A percentile compares a stretch with the other conserved stretches of the same genome.
Conservation (phyloP, 495 filamentous ascomycete species). For the Aspergillus sparsus region DNA sequence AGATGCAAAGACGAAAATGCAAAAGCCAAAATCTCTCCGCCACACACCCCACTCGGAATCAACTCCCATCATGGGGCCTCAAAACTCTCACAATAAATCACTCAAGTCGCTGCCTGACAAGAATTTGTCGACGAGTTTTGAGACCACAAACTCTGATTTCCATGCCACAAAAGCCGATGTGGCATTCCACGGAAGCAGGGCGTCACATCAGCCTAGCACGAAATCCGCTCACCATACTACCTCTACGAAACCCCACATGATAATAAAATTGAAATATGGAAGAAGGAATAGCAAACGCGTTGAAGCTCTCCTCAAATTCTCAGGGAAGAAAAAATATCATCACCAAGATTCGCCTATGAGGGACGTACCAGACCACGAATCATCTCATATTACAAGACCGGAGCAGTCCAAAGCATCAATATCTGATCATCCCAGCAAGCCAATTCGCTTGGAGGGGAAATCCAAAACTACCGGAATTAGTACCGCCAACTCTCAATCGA, state of each 20-base stretch:
- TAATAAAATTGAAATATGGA: constrained; percentile 46
- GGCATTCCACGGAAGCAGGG: constrained; percentile 1
- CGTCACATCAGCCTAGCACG: constrained; percentile 1
- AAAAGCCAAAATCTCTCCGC: constrained; percentile 20
- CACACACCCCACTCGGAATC: constrained; percentile 16
- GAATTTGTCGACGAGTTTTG: background rate
- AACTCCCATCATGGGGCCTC: constrained; percentile 9
- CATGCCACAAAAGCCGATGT: constrained; percentile 8
- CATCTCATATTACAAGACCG: constrained; percentile 18
- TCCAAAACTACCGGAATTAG: constrained; percentile 23
- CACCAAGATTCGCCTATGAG: constrained; percentile 32
- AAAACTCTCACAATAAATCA: constrained; percentile 15
- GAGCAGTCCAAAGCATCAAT: constrained; percentile 15
- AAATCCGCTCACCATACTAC: background rate
- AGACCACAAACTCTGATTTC: constrained; percentile 3
- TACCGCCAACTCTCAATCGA: constrained; percentile 16
- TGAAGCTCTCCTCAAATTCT: constrained; percentile 48
- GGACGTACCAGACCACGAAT: constrained; percentile 30
- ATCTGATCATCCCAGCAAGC: constrained; percentile 16
- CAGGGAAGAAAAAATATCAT: constrained; percentile 40
- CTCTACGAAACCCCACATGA: constrained; percentile 21
- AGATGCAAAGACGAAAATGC: constrained; percentile 20
- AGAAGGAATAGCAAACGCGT: constrained; percentile 44
- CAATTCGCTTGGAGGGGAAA: constrained; percentile 25
- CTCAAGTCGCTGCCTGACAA: constrained; percentile 11